Evolutionary conservation across 768 basidiomycete genomes (phyloP).

Genomic region (Mycena leptocephala): DNA sequence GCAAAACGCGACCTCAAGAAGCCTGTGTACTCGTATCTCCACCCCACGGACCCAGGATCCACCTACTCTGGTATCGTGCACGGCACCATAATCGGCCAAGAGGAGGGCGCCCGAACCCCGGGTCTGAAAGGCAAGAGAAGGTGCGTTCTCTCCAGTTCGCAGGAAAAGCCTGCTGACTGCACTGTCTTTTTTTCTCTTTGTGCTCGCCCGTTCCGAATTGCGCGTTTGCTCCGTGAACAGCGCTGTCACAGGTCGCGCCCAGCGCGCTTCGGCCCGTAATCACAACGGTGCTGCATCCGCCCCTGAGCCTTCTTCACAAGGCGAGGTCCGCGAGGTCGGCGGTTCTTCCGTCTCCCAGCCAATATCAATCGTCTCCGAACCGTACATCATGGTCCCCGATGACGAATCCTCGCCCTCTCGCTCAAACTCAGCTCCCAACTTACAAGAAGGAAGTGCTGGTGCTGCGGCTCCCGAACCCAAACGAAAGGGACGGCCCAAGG

Average conservation of each 20-base stretch:
- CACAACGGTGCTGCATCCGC: conserved; percentile 61
- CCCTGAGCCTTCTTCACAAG: conserved; percentile 52
- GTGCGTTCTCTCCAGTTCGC: conserved; percentile 64
- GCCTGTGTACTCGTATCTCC: conserved; percentile 85
- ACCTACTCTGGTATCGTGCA: conserved; percentile 87
- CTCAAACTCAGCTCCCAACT: conserved; percentile 70
- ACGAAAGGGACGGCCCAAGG: conserved; percentile 54
- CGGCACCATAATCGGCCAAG: conserved; percentile 75
- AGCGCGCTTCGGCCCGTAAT: conserved; percentile 80
- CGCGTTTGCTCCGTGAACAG: conserved; percentile 52
- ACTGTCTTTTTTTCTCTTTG: conserved; percentile 43
- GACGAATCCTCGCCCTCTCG: conserved; percentile 75
- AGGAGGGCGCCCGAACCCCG: conserved; percentile 82
- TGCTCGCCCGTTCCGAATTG: conserved; percentile 42
- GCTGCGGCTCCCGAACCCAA: conserved; percentile 47
- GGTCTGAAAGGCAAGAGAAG: conserved; percentile 81
- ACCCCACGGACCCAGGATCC: conserved; percentile 88
- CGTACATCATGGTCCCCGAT: conserved; percentile 68
- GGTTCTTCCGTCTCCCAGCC: conserved; percentile 59
- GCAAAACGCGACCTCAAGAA: conserved; percentile 87
- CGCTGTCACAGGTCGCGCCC: conserved; percentile 76
- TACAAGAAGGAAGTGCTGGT: conserved; percentile 50
- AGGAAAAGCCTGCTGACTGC: conserved; percentile 33
- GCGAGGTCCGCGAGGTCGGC: conserved; percentile 47
- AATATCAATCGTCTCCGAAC: conserved; percentile 65